Evolutionary conservation across 2,329 filamentous ascomycete species (phyloP).

Genomic region (Xylariaceae sp.): DNA sequence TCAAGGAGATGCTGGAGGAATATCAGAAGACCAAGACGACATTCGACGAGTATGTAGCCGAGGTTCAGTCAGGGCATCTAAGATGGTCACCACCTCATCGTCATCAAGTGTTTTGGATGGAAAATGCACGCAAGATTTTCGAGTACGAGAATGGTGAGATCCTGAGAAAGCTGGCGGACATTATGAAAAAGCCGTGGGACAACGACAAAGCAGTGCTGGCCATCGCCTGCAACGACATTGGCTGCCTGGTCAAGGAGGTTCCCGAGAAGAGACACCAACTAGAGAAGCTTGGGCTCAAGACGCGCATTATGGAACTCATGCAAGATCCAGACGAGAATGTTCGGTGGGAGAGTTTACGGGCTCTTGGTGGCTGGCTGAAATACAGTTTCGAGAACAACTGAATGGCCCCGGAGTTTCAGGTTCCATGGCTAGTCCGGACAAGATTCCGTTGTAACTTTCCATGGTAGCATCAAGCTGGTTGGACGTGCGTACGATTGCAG

Average conservation of each 20-base stretch:
- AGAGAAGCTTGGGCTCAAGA: slow-evolving; percentile 85
- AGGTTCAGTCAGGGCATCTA: slow-evolving; percentile 84
- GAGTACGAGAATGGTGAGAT: slow-evolving; percentile 82
- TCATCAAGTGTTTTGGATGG: slow-evolving; percentile 86
- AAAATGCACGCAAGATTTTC: slow-evolving; percentile 86
- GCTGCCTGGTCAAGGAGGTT: slow-evolving; percentile 85
- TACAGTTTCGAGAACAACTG: slow-evolving; percentile 62
- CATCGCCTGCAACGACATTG: slow-evolving; percentile 91
- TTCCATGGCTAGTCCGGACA: slow-evolving; percentile 3
- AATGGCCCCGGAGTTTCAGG: neutral
- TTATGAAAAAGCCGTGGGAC: slow-evolving; percentile 74
- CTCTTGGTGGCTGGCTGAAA: slow-evolving; percentile 72
- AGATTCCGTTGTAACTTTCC: slow-evolving; percentile 25
- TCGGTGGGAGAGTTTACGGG: slow-evolving; percentile 89
- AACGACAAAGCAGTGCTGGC: slow-evolving; percentile 88
- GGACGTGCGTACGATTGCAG: neutral
- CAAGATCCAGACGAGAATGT: slow-evolving; percentile 85
- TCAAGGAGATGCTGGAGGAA: slow-evolving; percentile 69
- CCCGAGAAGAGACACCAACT: slow-evolving; percentile 81
- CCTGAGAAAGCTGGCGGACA: slow-evolving; percentile 81
- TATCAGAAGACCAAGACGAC: slow-evolving; percentile 76
- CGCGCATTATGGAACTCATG: slow-evolving; percentile 92
- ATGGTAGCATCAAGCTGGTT: neutral
- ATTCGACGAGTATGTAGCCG: slow-evolving; percentile 87
- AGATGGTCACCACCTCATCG: slow-evolving; percentile 93